Base-by-base conservation (phyloP, 2,329 filamentous ascomycete genomes). In the Rosellinia necatrix region DNA sequence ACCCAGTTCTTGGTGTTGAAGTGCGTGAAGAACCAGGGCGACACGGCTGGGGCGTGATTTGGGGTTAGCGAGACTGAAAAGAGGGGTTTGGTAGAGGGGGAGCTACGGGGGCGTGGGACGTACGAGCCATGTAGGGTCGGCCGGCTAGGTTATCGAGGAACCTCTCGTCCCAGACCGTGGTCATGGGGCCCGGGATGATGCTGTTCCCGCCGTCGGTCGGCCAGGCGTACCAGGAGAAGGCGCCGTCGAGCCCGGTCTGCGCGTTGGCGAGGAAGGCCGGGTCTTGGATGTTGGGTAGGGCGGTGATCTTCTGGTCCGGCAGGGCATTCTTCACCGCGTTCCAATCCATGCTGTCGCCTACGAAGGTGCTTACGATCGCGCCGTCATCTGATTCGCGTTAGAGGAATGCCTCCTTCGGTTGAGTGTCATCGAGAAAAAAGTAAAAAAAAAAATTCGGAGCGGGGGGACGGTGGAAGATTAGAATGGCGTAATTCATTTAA, bases 221-320 rank as follows among this genome's bases (percentile, higher is more conserved):
- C 56, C 56, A 58, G n/a, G 38, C 56, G 21, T 58, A 58, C 56
- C 51, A 58, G 4, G 56, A 58, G 35, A 58, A 55, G 6, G 50
- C 56, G 12, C 56, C 56, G n/a, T 58, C 56, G 2, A 58, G 44
- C 9, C 56, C 56, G 10, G 56, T 58, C 38, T 58, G 55, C 13
- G 55, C 56, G 10, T 8, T 58, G 13, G 56, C 50, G 19, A 58
- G 32, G 40, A 27, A 54, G 21, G 32, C 6, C n/a, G 56, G 56
- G 21, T 58, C 56, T 37, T 58, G 50, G 6, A 58, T 58, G 12
- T 58, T 58, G 4, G 56, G 51, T 4, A 58, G 40, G 9, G 56
- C 56, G 3, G 51, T 58, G 12, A 58, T 58, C 17, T 58, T 58
- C 21, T 49, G 30, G 46, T 38, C n/a, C 7, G 56, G 51, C 6